phyloP scores from a whole-genome alignment of 495 filamentous ascomycete species.

The Lepidopterella palustris region DNA sequence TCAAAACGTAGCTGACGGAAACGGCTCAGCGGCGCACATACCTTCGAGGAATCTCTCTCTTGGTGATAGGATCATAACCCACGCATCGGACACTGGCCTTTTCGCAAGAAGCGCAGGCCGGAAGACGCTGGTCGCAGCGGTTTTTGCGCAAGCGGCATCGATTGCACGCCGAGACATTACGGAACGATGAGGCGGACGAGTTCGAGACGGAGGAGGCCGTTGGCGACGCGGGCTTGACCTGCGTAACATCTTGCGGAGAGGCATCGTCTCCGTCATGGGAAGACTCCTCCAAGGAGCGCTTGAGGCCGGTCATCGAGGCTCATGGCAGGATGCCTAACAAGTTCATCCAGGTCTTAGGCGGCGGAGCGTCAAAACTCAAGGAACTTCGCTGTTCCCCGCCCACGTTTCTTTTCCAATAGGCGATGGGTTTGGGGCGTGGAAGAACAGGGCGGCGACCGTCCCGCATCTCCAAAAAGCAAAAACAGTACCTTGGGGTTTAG shows the following conservation, averaged over 20 bases:
- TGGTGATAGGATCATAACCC: conserved; percentile 92
- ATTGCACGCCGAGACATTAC: conserved; percentile 93
- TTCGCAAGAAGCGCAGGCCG: conserved; percentile 82
- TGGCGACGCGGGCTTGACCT: conserved; percentile 20
- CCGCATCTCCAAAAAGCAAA: conserved; percentile 3
- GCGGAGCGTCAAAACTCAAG: neutral
- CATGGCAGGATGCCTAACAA: conserved; percentile 15
- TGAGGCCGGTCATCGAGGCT: conserved; percentile 25
- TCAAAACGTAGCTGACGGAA: neutral
- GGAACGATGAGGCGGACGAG: conserved; percentile 62
- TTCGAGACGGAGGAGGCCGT: conserved; percentile 20
- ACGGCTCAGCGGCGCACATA: conserved; percentile 31
- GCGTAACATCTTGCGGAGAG: conserved; percentile 15
- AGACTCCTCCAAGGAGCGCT: conserved; percentile 25
- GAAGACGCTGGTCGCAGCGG: conserved; percentile 85
- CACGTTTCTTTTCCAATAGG: neutral
- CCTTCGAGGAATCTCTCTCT: conserved; percentile 84
- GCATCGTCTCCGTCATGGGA: conserved; percentile 15
- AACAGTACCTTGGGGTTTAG: neutral
- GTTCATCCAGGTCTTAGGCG: neutral
- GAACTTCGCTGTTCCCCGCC: neutral
- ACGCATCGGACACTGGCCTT: conserved; percentile 86
- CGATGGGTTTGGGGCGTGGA: neutral
- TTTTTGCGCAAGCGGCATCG: conserved; percentile 90
- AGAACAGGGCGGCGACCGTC: neutral